Percentiles rank a stretch among this genome's conserved stretches.
Conservation (phyloP, 75 land plant species). For the Cryptomeria japonica region DNA sequence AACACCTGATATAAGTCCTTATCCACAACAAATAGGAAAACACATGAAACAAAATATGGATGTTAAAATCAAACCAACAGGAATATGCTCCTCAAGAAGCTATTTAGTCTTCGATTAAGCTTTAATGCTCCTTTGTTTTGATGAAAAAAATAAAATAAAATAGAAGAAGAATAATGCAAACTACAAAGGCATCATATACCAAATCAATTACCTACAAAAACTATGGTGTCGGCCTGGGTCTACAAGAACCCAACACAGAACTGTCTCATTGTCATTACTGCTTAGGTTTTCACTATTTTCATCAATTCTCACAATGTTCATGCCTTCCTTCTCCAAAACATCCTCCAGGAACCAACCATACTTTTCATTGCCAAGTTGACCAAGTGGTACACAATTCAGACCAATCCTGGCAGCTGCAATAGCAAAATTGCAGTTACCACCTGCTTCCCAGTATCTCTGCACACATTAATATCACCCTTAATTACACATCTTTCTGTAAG, state of each 20-base stretch:
- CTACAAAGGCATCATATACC: not conserved
- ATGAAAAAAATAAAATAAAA: not conserved
- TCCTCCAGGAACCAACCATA: constrained; percentile 74
- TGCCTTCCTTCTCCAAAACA: constrained; percentile 72
- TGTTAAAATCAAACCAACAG: not conserved
- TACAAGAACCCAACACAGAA: constrained; percentile 93
- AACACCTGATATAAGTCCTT: not conserved
- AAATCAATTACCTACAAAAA: constrained; percentile 70
- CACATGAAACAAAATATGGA: not conserved
- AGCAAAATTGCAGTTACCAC: constrained; percentile 86
- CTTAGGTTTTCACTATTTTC: constrained; percentile 29
- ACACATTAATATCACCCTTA: not conserved
- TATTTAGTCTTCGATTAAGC: not conserved
- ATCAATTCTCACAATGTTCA: constrained; percentile 47
- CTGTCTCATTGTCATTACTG: constrained; percentile 54
- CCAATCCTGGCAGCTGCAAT: constrained; percentile 91
- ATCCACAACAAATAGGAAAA: not conserved
- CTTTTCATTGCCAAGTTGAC: constrained; percentile 81
- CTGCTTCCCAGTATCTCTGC: constrained; percentile 91
- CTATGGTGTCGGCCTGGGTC: constrained; percentile 82
- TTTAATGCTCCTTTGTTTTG: not conserved
- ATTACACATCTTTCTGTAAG: not conserved
- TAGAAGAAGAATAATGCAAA: not conserved
- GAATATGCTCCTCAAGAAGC: not conserved
- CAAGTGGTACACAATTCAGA: constrained; percentile 59